phyloP scores from a whole-genome alignment of 306 rosid species.

The Begonia fuchsioides region DNA sequence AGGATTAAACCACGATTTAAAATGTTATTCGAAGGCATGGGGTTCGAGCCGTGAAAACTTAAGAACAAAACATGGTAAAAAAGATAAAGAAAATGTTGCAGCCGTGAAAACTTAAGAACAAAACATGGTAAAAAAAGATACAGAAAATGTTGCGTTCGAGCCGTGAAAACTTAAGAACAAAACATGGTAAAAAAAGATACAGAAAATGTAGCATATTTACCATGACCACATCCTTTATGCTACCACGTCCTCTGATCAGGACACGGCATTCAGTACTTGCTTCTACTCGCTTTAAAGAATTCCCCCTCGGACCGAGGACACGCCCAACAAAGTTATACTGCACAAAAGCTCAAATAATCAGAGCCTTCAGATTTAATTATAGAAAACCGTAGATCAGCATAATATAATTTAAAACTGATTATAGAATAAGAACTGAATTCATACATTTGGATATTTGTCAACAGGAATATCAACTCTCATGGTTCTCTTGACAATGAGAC shows the following conservation, averaged over 20 bases:
- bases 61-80: no score
- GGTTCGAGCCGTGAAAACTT: no score
- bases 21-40: no score
- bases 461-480: constrained; percentile 91
- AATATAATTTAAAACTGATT: neutral
- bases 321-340: constrained; percentile 53
- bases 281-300: constrained; percentile 97
- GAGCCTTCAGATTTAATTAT: no score
- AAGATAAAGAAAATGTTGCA: neutral
- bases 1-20: no score
- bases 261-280: constrained; percentile 89
- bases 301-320: constrained; percentile 97
- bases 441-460: constrained; percentile 65
- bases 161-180: neutral
- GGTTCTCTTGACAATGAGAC: constrained; percentile 75
- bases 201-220: constrained; percentile 25
- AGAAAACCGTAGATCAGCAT: constrained; percentile 1
- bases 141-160: constrained; percentile 2
- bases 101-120: neutral
- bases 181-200: neutral
- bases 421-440: neutral
- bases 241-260: constrained; percentile 94
- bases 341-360: constrained; percentile 5
- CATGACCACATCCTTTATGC: constrained; percentile 84
- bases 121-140: neutral